A percentile compares a stretch with the other conserved stretches of the same genome.
phyloP scores from a whole-genome alignment of 495 filamentous ascomycete genomes.

The Daldinia grandis region DNA sequence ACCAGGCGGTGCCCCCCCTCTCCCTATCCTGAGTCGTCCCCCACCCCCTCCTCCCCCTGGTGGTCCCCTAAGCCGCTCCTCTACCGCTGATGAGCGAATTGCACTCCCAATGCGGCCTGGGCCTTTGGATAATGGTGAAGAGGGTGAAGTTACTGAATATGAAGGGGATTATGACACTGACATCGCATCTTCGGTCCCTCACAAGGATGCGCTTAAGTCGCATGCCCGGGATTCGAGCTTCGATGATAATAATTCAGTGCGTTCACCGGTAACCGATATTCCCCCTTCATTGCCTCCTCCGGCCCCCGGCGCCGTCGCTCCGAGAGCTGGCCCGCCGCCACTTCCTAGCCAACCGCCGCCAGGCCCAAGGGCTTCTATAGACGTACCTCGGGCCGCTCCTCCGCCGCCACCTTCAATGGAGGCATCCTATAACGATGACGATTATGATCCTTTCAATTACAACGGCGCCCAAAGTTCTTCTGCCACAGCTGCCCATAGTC shows the following conservation, averaged over 20 bases:
- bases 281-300: slow-evolving; percentile 55
- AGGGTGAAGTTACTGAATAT: slow-evolving; percentile 88
- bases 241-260: slow-evolving; percentile 58
- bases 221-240: slow-evolving; percentile 81
- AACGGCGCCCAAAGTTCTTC: slow-evolving; percentile 47
- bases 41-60: slow-evolving; percentile 82
- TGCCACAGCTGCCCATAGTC: slow-evolving; percentile 29
- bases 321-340: slow-evolving; percentile 64
- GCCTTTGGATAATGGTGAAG: slow-evolving; percentile 70
- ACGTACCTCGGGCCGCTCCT: slow-evolving; percentile 74
- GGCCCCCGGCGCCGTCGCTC: slow-evolving; percentile 51
- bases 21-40: slow-evolving; percentile 67
- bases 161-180: slow-evolving; percentile 99
- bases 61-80: slow-evolving; percentile 63
- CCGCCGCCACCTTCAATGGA: slow-evolving; percentile 70
- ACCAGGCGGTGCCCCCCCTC: slow-evolving; percentile 59
- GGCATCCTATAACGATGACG: slow-evolving; percentile 65
- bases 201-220: slow-evolving; percentile 89
- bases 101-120: slow-evolving; percentile 48
- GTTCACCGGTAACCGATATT: slow-evolving; percentile 57
- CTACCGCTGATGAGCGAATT: slow-evolving; percentile 64
- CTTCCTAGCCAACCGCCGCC: slow-evolving; percentile 66
- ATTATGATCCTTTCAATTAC: slow-evolving; percentile 80
- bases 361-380: slow-evolving; percentile 61
- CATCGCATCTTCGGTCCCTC: slow-evolving; percentile 86